phyloP scores from a whole-genome alignment of 164 flowering plant genomes.

The Taxillus chinensis region DNA sequence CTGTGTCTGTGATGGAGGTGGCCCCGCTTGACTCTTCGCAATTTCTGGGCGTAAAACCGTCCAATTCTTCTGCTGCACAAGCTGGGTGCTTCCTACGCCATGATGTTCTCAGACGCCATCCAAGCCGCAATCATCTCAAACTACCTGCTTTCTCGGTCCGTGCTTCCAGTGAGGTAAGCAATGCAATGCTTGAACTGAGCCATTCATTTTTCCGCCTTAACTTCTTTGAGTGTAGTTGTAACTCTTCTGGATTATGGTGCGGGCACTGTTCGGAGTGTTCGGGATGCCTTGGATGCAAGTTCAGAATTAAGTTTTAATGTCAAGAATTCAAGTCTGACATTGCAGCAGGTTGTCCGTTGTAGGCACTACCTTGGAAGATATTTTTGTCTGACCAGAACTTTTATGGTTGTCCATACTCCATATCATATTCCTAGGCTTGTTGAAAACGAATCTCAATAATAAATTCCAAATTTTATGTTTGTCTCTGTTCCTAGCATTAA shows the following conservation, averaged over 20 bases:
- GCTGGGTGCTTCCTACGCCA: slow-evolving; percentile 7
- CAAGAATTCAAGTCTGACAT: too few relatives aligned
- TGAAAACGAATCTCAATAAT: too few relatives aligned
- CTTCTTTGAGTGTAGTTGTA: slow-evolving; percentile 31
- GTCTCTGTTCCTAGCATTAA: too few relatives aligned
- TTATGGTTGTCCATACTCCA: too few relatives aligned
- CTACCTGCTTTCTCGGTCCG: slow-evolving; percentile 30
- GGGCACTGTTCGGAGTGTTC: slow-evolving; percentile 77
- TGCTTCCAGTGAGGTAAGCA: slow-evolving; percentile 32
- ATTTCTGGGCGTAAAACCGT: slow-evolving; percentile 2
- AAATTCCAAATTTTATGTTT: too few relatives aligned
- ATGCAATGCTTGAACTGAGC: neutral
- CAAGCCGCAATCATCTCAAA: slow-evolving; percentile 17
- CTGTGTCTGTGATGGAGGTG: slow-evolving; percentile 24
- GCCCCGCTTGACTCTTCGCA: slow-evolving; percentile 15
- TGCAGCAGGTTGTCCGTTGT: too few relatives aligned
- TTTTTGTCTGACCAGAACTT: too few relatives aligned
- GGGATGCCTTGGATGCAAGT: slow-evolving; percentile 34
- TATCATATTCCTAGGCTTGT: too few relatives aligned
- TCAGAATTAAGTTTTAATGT: too few relatives aligned
- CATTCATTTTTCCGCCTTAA: neutral
- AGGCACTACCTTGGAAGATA: too few relatives aligned
- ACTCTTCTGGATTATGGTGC: slow-evolving; percentile 91
- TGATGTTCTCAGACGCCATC: slow-evolving; percentile 10
- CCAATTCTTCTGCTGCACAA: slow-evolving; percentile 10